A percentile compares a stretch with the other conserved stretches of the same genome.
These are phyloP conservation scores for rapeseed (Brassica napus) DNA, from an alignment of 345 rosid genomes.

Conservation along the genomic window Da-Ae NC_063451.1:35032001-35032500, in stretches of 20 bases:
- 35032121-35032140: background rate
- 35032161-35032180: background rate
- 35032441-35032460: background rate
- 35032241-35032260: background rate
- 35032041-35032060: background rate
- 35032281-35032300: background rate
- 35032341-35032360: background rate
- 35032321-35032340: background rate
- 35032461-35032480: background rate
- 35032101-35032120: background rate
- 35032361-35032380: background rate
- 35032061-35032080: background rate
- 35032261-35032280: background rate
- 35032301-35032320: background rate
- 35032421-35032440: too few species aligned
- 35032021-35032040: background rate
- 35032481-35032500: background rate
- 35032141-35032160: background rate
- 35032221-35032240: background rate
- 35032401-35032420: background rate
- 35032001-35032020: background rate
- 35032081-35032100: background rate
- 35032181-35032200: background rate
- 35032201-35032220: background rate
- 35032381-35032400: background rate